These are phyloP conservation scores for Podospora conica DNA, from an alignment of 495 filamentous ascomycete species.

Conservation along the genomic window DNA sequence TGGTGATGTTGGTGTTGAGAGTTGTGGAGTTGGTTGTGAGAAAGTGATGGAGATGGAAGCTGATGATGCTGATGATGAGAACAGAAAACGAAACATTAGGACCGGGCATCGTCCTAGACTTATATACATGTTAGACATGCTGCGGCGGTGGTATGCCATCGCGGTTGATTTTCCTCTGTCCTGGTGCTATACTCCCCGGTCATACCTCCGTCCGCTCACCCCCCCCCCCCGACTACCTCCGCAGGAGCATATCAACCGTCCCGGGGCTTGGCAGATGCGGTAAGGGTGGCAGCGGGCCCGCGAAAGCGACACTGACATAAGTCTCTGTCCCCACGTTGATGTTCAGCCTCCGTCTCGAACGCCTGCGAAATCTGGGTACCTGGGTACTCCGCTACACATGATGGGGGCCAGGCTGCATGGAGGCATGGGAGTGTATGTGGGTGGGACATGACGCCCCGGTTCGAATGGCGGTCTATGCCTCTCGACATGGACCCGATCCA, in stretches of 20 bases:
- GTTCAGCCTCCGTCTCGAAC: neutral
- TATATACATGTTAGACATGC: constrained; percentile 27
- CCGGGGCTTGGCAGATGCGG: neutral
- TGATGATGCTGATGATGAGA: constrained; percentile 33
- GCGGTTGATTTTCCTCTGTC: neutral
- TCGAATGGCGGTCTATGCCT: neutral
- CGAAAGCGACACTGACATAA: neutral
- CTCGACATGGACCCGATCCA: neutral
- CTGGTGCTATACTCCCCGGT: neutral
- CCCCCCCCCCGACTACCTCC: neutral
- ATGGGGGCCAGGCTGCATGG: neutral
- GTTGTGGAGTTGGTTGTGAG: constrained; percentile 1
- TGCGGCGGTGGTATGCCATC: neutral
- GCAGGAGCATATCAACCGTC: neutral
- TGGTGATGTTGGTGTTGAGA: neutral
- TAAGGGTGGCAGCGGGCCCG: neutral
- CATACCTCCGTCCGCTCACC: neutral
- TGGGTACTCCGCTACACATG: neutral
- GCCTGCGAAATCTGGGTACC: neutral
- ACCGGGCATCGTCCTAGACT: constrained; percentile 15
- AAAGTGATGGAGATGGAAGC: constrained; percentile 18
- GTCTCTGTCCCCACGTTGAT: neutral
- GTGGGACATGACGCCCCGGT: neutral
- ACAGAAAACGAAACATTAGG: constrained; percentile 11
- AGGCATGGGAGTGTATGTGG: neutral